Evolutionary conservation across 2,329 filamentous ascomycete species (phyloP), one percentile per base, ranked within the genome.

Genomic region (Penicillium sp.): DNA sequence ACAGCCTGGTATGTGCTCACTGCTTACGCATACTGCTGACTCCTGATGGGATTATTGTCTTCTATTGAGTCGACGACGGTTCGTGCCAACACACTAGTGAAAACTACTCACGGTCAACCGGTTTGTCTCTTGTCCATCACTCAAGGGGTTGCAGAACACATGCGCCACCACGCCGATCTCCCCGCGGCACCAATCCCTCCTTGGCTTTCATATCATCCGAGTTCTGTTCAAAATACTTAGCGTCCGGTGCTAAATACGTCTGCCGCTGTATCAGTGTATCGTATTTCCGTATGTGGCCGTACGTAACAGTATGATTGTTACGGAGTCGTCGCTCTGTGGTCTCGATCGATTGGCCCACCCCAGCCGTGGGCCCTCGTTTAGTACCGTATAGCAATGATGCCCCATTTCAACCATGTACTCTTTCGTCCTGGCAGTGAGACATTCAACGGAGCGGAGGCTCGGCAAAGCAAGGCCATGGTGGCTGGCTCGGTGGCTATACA

Each of bases 161-260:
- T 20, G 35, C 55, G 55, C 55, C 55, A 57, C 55, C 21, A 23
- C 42, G 55, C 49, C 43, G 55, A 57, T 57, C 55, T 43, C 54
- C 50, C 54, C 55, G 49, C 55, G 23, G 11, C 20, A 26, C n/a
- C 30, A 28, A 42, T 47, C 40, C n/a, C n/a, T n/a, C n/a, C 38
- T 52, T 18, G 16, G 16, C 35, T 40, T 40, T n/a, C 18, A 35
- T 23, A 11, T 40, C 40, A 11, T 42, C 40, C 40, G 40, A 42
- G 12, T 42, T 42, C 40, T 42, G 40, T 21, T 8, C 18, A 42
- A 30, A 5, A 30, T 9, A 30, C 26, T 30, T 30, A 30, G 26
- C 26, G 26, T 9, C 26, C 9, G 26, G 26, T n/a, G n/a, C n/a
- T n/a, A n/a, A n/a, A n/a, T n/a, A n/a, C n/a, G n/a, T n/a, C n/a